Base-by-base conservation (phyloP, 192 early-diverging fungal genomes). In the Backusella morwellensis region DNA sequence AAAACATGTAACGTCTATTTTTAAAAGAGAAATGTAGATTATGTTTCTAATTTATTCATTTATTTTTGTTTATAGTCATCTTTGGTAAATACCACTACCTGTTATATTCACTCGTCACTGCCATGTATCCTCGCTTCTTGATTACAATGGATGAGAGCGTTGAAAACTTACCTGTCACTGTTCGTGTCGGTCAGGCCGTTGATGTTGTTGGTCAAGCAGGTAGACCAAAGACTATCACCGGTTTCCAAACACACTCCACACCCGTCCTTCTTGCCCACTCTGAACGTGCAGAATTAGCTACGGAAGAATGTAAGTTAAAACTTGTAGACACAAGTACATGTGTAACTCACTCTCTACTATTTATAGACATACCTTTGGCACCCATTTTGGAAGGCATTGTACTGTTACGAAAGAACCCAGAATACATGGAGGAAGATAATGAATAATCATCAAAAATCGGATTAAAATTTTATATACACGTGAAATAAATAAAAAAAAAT, bases 201-300 rank as follows among this genome's bases (percentile, higher is more conserved):
- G 98, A 99, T 86, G 95, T 95, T 0, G 98, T 99, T 26, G 98
- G 98, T 40, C 97, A 99, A 83, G 98, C 97, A 1, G 98, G 98
- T 26, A 86, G 94, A 71, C 97, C 97, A 74, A 99, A 99, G 86
- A 98, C 97, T 2, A 99, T 99, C 79, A 99, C 97, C 6, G 98
- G 98, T 26, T 99, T 99, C 92, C 97, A 99, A 85, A 96, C 97
- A 50, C 96, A 99, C 82, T 91, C 95, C 35, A 99, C 98, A 42
- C 98, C 98, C 1, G 97, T 99, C 21, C 85, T 99, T 82, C 81
- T 99, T 77, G 97, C 93, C 19, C 97, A 97, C 80, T 93, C 93
- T 66, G 98, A 99, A 87, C 90, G 98, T 68, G 97, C 98, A 4
- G 97, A 99, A 87, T 81, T 99, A n/a, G 96, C 95, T 29, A 98